Percentiles rank a stretch among this genome's conserved stretches.
Evolutionary conservation across 1,284 basidiomycete species (phyloP).

Genomic region (Fomes fomentarius): DNA sequence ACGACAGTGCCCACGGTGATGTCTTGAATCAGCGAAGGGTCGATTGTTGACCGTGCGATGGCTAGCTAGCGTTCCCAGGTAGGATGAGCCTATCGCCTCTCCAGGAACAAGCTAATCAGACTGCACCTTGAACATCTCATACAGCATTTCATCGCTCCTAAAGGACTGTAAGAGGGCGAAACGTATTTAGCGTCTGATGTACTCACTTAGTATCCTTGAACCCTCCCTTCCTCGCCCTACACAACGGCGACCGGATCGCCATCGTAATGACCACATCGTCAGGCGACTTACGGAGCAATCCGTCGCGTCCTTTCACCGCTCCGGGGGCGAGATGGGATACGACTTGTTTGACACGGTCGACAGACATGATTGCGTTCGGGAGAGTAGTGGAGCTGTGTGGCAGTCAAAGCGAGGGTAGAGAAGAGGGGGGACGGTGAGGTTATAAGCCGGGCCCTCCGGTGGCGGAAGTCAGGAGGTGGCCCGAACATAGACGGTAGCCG

Average conservation of each 20-base stretch:
- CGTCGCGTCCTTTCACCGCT: constrained; percentile 44
- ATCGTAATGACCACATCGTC: constrained; percentile 83
- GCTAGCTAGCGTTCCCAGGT: constrained; percentile 49
- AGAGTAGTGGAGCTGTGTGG: background rate
- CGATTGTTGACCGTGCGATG: constrained; percentile 62
- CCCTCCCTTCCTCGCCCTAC: constrained; percentile 79
- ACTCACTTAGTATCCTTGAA: constrained; percentile 76
- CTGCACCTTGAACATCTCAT: constrained; percentile 74
- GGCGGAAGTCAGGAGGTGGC: background rate
- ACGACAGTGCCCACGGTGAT: constrained; percentile 79
- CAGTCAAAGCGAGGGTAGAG: background rate
- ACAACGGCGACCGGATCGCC: constrained; percentile 75
- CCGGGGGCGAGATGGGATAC: constrained; percentile 56
- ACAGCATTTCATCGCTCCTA: constrained; percentile 77
- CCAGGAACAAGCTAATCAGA: background rate
- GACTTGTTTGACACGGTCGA: constrained; percentile 66
- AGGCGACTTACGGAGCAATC: constrained; percentile 58
- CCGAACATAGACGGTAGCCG: background rate
- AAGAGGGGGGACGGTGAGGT: background rate
- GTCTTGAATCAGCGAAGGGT: constrained; percentile 75
- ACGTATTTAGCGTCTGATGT: background rate
- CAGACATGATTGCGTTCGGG: constrained; percentile 19
- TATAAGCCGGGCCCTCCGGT: background rate
- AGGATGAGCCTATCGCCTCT: background rate
- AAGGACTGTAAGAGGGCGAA: background rate